Evolutionary conservation across 768 basidiomycete species (phyloP), one percentile per base, ranked within the genome.

Genomic region (Termitomyces sp.): DNA sequence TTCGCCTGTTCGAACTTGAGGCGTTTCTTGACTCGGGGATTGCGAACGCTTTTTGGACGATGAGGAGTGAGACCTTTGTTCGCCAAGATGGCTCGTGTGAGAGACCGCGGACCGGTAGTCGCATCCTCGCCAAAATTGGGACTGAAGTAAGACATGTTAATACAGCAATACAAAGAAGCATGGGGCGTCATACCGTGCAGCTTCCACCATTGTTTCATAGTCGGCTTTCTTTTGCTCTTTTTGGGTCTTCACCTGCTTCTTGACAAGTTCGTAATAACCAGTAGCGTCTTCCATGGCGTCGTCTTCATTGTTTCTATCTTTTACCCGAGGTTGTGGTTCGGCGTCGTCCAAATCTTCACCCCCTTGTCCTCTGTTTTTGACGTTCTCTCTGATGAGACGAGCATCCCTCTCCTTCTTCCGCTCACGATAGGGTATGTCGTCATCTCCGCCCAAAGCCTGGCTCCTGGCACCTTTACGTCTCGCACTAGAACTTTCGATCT

Each of bases 21-120:
- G 32, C 93, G 83, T 70, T 99, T 99, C 83, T 98, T 98, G 71
- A 98, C 94, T 57, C 97, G 85, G 39, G 96, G 95, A 74, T 99
- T 99, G 60, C 95, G 91, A 35, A 93, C 91, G 52, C 81, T 79
- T 73, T 98, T 98, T 40, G 89, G 76, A 53, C 97, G 84, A 57
- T 79, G 85, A 5, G 96, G 95, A 15, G 95, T 98, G 49, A 98
- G 84, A 53, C 97, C 96, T 65, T 85, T 89, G 80, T 99, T 99
- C 64, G 88, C 85, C 63, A 98, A 78, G 63, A 99, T 99, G 6
- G 92, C 86, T 11, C 92, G 84, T 7, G 93, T 94, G 57, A 97
- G 81, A 7, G 88, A 84, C 23, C 97, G 89, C 38, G 94, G 97
- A 5, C 96, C 95, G 45, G 75, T 75, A 20, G 59, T 56, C 44